Evolutionary conservation across 345 rosid genomes (phyloP).

Genomic region (Eucalyptus cloeziana): DNA sequence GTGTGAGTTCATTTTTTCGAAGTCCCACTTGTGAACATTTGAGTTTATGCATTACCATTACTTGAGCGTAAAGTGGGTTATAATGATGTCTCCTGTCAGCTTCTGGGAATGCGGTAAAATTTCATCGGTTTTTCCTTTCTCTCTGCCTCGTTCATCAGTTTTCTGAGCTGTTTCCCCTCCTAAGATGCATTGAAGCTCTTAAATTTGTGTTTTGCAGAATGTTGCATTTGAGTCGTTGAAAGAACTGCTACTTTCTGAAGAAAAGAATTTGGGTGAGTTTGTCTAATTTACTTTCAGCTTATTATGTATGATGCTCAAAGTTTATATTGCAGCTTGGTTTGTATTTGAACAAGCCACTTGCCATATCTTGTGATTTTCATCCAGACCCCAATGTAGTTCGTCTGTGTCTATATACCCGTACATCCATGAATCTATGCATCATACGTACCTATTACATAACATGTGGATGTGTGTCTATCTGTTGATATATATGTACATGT

Average conservation of each 20-base stretch:
- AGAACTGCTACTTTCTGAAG: slow-evolving; percentile 39
- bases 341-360: not conserved
- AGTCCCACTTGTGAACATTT: not conserved
- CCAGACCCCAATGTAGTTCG: not conserved
- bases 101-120: not conserved
- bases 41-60: not conserved
- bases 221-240: slow-evolving; percentile 60
- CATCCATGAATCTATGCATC: not conserved
- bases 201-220: slow-evolving; percentile 30
- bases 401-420: not conserved
- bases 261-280: slow-evolving; percentile 27
- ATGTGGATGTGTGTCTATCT: not conserved
- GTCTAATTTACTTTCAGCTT: not conserved
- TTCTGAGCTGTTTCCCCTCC: not conserved
- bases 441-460: not conserved
- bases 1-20: not conserved
- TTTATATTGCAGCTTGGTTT: not conserved
- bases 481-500: not conserved
- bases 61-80: not conserved
- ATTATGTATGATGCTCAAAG: not conserved
- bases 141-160: not conserved
- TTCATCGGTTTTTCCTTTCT: not conserved
- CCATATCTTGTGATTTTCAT: not conserved
- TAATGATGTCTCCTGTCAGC: not conserved
- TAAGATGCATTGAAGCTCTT: not conserved